A percentile compares a stretch with the other conserved stretches of the same genome.
These are phyloP conservation scores for Galeopsis tetrahit DNA, from an alignment of 257 asterid species.

Conservation along the genomic window DNA sequence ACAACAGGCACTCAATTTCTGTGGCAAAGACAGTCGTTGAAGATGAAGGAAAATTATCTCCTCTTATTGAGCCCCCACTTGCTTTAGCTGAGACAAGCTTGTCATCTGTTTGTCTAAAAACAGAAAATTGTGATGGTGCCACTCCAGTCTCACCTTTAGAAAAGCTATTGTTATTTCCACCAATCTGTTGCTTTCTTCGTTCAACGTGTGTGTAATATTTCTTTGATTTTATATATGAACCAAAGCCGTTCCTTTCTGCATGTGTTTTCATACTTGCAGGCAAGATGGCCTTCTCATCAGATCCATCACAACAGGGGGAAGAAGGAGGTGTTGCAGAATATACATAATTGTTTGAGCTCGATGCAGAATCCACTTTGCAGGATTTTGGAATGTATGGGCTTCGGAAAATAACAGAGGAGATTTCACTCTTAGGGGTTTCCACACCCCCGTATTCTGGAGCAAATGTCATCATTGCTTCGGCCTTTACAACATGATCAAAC, in stretches of 20 bases:
- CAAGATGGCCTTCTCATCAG: constrained; percentile 68
- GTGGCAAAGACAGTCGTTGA: constrained; percentile 80
- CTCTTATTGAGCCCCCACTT: constrained; percentile 54
- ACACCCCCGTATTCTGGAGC: constrained; percentile 97
- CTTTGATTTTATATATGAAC: constrained; percentile 55
- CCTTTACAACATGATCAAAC: constrained; percentile 89
- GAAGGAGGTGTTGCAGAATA: constrained; percentile 95
- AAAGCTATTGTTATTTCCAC: constrained; percentile 48
- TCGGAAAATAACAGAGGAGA: constrained; percentile 67
- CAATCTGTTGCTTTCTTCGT: constrained; percentile 53
- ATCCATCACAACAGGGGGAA: constrained; percentile 68
- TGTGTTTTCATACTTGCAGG: constrained; percentile 52
- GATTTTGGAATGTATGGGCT: constrained; percentile 90
- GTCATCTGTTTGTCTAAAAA: constrained; percentile 49
- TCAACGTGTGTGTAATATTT: constrained; percentile 74
- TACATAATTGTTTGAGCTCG: constrained; percentile 81
- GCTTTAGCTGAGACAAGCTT: constrained; percentile 51
- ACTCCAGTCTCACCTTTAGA: constrained; percentile 52
- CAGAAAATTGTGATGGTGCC: constrained; percentile 55
- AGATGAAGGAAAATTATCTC: constrained; percentile 61
- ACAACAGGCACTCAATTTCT: constrained; percentile 82
- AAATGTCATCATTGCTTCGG: constrained; percentile 95
- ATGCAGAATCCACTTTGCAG: constrained; percentile 82
- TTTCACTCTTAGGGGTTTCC: constrained; percentile 72
- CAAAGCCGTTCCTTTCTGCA: constrained; percentile 51